Base-by-base conservation (phyloP, 371 early-diverging fungal species). In the Mortierella sp. region DNA sequence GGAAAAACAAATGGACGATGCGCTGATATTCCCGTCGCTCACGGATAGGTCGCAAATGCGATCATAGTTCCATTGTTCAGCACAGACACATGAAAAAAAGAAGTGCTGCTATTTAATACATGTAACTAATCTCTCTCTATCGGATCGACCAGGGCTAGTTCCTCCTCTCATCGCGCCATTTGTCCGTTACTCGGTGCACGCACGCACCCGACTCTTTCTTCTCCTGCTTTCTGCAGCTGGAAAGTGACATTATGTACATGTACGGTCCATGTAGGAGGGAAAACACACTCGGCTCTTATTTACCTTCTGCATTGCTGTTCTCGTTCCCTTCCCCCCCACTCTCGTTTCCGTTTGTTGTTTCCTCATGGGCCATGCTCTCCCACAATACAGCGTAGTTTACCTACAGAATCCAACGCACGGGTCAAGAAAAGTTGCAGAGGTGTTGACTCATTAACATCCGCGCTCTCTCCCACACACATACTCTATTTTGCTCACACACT, bases 171-270 rank as follows among this genome's bases (percentile, higher is more conserved):
- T 60, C 61, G 61, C 61, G 37, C 61, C 39, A 60, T 60, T 60
- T 60, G 20, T 12, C 22, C 22, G 6, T n/a, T 60, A 10, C 35
- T 35, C 9, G 20, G n/a, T 39, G 61, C 40, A 37, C 61, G 40
- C 61, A 60, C 61, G 61, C 61, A 60, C 61, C 61, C 61, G 61
- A 60, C 39, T 60, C 61, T 20, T 30, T 24, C 55, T 55, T 52
- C 5, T 52, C 18, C 28, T 16, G 5, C 22, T 55, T 28, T 28
- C 10, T 28, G 16, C 1, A 1, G 32, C 32, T 59, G 32, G 59
- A 59, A 55, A 59, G 52, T 22, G 52, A 52, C 52, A 52, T 8
- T 35, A 35, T 35, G n/a, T 35, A 4, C 6, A 35, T 5, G 6
- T 35, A 35, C 35, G 6, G 35, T 35, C 6, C 35, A 6, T n/a